Evolutionary conservation across 106 monocot species (phyloP).

Genomic region (Platanthera guangdongensis): DNA sequence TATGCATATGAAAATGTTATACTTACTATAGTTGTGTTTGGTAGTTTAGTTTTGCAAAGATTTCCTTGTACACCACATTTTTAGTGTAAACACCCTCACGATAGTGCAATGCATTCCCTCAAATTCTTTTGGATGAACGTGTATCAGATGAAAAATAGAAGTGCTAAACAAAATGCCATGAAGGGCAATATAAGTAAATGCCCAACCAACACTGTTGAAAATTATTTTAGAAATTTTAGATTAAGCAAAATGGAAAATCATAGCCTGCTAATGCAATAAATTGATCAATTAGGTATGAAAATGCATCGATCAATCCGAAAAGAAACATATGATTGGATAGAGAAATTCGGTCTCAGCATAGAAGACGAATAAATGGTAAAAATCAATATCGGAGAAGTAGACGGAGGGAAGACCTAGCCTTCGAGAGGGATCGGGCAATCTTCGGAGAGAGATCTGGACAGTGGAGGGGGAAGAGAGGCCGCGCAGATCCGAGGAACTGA

Average conservation of each 20-base stretch:
- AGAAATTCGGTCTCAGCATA: neutral
- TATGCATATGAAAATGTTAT: too few species aligned
- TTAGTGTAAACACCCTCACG: too few species aligned
- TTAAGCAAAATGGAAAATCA: neutral
- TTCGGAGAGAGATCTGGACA: constrained; percentile 32
- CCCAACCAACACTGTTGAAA: neutral
- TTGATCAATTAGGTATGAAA: neutral
- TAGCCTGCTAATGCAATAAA: neutral
- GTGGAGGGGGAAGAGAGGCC: constrained; percentile 16
- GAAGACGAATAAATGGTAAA: neutral
- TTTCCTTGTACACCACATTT: too few species aligned
- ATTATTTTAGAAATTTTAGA: neutral
- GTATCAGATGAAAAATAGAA: neutral
- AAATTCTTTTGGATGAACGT: neutral
- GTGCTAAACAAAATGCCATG: neutral
- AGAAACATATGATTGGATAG: neutral
- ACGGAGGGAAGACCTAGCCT: neutral
- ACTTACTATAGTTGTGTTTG: too few species aligned
- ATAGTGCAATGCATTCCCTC: neutral
- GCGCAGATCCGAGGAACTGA: constrained; percentile 38
- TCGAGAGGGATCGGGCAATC: neutral
- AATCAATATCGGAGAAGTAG: neutral
- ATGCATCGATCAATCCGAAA: neutral
- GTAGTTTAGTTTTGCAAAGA: too few species aligned
- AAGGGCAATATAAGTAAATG: neutral